Evolutionary conservation across 768 basidiomycete species (phyloP).

Genomic region (Mycena alexandri): DNA sequence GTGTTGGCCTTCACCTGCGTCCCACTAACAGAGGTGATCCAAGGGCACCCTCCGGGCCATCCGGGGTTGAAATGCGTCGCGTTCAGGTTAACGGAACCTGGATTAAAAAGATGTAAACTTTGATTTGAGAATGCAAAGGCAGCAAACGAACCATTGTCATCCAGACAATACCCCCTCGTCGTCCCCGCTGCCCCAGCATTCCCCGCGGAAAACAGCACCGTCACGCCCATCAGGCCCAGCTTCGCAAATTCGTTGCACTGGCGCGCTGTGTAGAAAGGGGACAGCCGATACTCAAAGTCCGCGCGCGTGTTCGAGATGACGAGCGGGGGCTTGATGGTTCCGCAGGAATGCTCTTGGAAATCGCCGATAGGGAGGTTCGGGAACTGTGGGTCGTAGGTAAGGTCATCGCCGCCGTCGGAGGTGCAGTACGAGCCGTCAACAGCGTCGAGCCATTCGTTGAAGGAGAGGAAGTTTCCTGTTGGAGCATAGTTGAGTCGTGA

Average conservation of each 20-base stretch:
- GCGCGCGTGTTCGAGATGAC: slow-evolving; percentile 59
- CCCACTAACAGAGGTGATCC: slow-evolving; percentile 60
- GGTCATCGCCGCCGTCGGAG: slow-evolving; percentile 50
- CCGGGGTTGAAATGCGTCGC: slow-evolving; percentile 58
- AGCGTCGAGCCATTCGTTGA: slow-evolving; percentile 54
- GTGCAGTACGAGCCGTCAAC: slow-evolving; percentile 52
- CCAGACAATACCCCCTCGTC: slow-evolving; percentile 49
- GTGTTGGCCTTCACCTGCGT: slow-evolving; percentile 55
- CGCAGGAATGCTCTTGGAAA: slow-evolving; percentile 51
- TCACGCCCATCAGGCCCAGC: slow-evolving; percentile 62
- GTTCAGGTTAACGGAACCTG: slow-evolving; percentile 50
- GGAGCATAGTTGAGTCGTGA: background rate
- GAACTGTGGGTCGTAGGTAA: slow-evolving; percentile 48
- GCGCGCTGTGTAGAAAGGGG: slow-evolving; percentile 50
- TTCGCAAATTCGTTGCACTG: slow-evolving; percentile 65
- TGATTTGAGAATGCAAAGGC: background rate
- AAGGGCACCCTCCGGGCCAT: slow-evolving; percentile 61
- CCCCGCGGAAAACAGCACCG: slow-evolving; percentile 57
- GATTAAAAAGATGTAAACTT: background rate
- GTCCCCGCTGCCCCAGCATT: slow-evolving; percentile 57
- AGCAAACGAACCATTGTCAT: slow-evolving; percentile 49
- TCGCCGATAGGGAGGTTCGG: slow-evolving; percentile 48
- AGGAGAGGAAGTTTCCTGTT: slow-evolving; percentile 41
- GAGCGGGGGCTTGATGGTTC: slow-evolving; percentile 52
- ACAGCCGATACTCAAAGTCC: slow-evolving; percentile 52